A percentile compares a stretch with the other conserved stretches of the same genome.
Evolutionary conservation across 2,329 filamentous ascomycete genomes (phyloP).

Genomic region (Clarireedia sp.): DNA sequence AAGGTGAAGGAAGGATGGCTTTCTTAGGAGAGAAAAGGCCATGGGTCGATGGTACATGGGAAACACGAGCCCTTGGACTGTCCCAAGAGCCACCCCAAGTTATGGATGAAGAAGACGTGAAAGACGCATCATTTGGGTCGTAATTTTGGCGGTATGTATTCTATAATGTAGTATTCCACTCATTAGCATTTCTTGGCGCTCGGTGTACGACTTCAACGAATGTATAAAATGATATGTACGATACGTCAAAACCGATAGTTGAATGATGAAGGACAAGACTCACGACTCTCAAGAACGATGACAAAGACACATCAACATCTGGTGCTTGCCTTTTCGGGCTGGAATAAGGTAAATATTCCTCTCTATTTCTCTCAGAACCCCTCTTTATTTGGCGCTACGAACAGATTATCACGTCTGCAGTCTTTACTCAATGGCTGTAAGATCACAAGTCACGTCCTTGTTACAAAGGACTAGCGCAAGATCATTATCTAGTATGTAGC

Average conservation of each 20-base stretch:
- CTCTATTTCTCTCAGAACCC: neutral
- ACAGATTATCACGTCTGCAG: slow-evolving; percentile 46
- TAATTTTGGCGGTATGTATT: slow-evolving; percentile 20
- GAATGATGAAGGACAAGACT: neutral
- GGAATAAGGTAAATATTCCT: neutral
- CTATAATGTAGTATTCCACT: slow-evolving; percentile 23
- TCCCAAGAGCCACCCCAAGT: slow-evolving; percentile 36
- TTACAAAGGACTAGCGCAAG: slow-evolving; percentile 38
- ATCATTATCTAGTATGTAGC: slow-evolving; percentile 30
- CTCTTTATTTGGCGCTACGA: slow-evolving; percentile 36
- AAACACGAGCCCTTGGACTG: slow-evolving; percentile 65
- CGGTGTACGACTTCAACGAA: slow-evolving; percentile 11
- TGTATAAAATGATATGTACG: slow-evolving; percentile 2
- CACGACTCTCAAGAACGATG: neutral
- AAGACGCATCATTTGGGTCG: slow-evolving; percentile 22
- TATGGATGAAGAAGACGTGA: slow-evolving; percentile 24
- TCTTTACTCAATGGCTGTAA: slow-evolving; percentile 36
- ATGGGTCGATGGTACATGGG: slow-evolving; percentile 70
- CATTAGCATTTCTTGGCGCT: slow-evolving; percentile 14
- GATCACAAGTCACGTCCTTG: slow-evolving; percentile 39
- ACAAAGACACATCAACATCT: slow-evolving; percentile 3
- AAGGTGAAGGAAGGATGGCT: slow-evolving; percentile 53
- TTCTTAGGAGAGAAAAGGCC: slow-evolving; percentile 79
- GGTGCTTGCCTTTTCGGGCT: too few species aligned
- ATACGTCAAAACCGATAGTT: slow-evolving; percentile 5